Conservation (phyloP, 2,329 filamentous ascomycete genomes). For the Aaosphaeria pasadenensis region DNA sequence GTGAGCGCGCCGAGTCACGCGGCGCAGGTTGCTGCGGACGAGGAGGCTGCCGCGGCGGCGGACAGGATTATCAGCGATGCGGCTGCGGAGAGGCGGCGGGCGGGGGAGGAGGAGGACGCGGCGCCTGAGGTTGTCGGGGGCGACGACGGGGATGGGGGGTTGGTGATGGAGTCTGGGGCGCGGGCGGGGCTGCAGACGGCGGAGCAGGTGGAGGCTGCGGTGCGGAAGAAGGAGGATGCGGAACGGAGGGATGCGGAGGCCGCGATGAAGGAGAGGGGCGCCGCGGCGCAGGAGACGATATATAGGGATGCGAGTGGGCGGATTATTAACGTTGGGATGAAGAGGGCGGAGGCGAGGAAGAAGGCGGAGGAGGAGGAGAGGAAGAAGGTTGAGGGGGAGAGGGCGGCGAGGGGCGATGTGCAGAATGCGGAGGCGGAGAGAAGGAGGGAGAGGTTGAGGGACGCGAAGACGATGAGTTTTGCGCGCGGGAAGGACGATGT, state of each 20-base stretch:
- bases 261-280: slow-evolving; percentile 34
- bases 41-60: slow-evolving; percentile 66
- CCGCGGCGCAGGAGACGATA: slow-evolving; percentile 66
- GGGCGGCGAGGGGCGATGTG: slow-evolving; percentile 79
- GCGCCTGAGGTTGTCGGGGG: slow-evolving; percentile 31
- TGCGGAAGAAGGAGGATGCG: slow-evolving; percentile 63
- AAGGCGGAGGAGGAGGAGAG: slow-evolving; percentile 69
- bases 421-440: slow-evolving; percentile 68
- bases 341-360: slow-evolving; percentile 78
- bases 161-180: slow-evolving; percentile 84
- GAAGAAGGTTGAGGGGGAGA: slow-evolving; percentile 63
- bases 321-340: slow-evolving; percentile 91
- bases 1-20: slow-evolving; percentile 47
- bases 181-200: slow-evolving; percentile 85
- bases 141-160: slow-evolving; percentile 33
- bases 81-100: slow-evolving; percentile 58
- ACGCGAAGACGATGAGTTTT: slow-evolving; percentile 78
- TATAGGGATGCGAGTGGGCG: slow-evolving; percentile 93
- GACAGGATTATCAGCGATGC: slow-evolving; percentile 75
- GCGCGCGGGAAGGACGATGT: slow-evolving; percentile 80
- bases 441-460: slow-evolving; percentile 66
- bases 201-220: slow-evolving; percentile 60
- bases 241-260: slow-evolving; percentile 52
- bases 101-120: slow-evolving; percentile 46
- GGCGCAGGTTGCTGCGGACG: slow-evolving; percentile 68